Base-by-base conservation (phyloP, 106 monocot species). In the Dendrobium chrysotoxum region DNA sequence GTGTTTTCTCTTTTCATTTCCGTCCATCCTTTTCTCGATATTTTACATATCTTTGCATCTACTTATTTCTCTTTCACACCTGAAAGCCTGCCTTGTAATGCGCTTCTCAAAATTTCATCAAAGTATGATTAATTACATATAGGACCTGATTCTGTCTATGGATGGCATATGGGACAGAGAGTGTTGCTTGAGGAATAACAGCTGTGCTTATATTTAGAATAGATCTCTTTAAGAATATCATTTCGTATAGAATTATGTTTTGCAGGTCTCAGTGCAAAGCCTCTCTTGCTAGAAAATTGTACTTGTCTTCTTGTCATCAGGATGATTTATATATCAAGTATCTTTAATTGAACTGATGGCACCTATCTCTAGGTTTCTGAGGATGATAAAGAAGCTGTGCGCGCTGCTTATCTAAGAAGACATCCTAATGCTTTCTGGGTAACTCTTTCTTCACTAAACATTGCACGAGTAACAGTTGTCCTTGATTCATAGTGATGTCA, bases 401-500 rank as follows among this genome's bases (percentile, higher is more conserved):
- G 91, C 35, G 76, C 82, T 85, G 85, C 88, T 68, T 98, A 92
- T 80, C 72, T 98, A 35, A 86, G 84, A 81, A 94, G 79, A 74
- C 94, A 94, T 76, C 97, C 94, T 78, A 81, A 89, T 80, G 97
- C 97, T 80, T 92, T 94, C 75, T 98, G 97, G 97, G 96, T 96
- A 89, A 75, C 40, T 54, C 17, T 75, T 55, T 79, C 4, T 75
- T 54, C 10, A 28, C 0, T 76, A 28, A 25, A 53, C 72, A 15
- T 18, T 73, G 38, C 13, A 39, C 42, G 23, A 11, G 28, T 26
- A 5, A 40, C 61, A 31, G 50, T 75, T 20, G 55, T 18, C 25
- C 80, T 72, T 76, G 53, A 76, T 68, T 75, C 20, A 21, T 85
- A 45, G 64, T 41, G 78, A 78, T 58, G 55, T 38, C 23, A 5